phyloP scores from a whole-genome alignment of 2,329 filamentous ascomycete genomes.

The Trichoderma sp. region DNA sequence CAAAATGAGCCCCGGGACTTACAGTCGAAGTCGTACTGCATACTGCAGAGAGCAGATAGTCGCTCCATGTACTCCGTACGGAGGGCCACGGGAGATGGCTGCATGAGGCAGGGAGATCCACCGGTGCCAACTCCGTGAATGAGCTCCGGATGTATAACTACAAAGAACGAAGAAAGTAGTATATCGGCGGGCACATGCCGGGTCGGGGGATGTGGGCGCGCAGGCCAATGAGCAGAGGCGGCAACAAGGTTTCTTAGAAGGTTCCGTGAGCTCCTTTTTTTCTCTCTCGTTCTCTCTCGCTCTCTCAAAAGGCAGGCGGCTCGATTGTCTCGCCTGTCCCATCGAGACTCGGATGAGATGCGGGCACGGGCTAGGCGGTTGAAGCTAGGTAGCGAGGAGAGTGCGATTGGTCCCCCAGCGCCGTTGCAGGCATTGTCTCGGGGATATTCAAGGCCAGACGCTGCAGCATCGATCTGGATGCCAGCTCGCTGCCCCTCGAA shows the following conservation, averaged over 20 bases:
- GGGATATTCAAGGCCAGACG: slow-evolving; percentile 7
- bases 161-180: not conserved
- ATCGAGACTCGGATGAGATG: not conserved
- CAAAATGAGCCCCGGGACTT: not conserved
- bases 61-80: not conserved
- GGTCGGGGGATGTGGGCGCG: not conserved
- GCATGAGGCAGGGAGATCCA: not conserved
- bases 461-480: slow-evolving; percentile 7
- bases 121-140: not conserved
- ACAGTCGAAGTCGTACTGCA: not conserved
- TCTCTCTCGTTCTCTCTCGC: not conserved
- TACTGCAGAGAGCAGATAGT: not conserved
- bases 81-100: not conserved
- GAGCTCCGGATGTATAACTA: not conserved
- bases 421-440: slow-evolving; percentile 10
- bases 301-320: not conserved
- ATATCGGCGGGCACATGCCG: not conserved
- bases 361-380: not conserved
- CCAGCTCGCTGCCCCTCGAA: not conserved
- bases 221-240: not conserved
- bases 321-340: slow-evolving; percentile 8
- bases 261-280: slow-evolving; percentile 15
- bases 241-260: not conserved
- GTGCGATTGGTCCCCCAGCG: not conserved
- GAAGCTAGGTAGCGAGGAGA: not conserved